phyloP scores from a whole-genome alignment of 1,284 basidiomycete species.

The Rhodotorula mucilaginosa region DNA sequence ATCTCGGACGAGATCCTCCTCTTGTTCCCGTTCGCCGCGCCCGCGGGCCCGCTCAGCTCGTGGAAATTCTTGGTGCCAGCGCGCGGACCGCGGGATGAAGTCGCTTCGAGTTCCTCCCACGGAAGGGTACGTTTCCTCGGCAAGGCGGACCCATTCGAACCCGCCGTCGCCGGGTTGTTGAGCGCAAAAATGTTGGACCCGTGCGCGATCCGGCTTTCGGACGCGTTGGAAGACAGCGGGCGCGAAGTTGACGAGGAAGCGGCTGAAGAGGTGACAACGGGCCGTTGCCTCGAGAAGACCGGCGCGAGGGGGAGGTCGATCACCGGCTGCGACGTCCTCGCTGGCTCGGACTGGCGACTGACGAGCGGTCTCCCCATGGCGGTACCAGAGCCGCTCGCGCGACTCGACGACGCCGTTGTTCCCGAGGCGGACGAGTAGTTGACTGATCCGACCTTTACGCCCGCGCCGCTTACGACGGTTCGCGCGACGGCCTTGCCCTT shows the following conservation, averaged over 20 bases:
- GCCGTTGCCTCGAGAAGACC: constrained; percentile 8
- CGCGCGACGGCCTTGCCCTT: not conserved
- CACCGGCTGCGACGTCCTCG: not conserved
- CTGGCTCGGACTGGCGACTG: not conserved
- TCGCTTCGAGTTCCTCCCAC: constrained; percentile 29
- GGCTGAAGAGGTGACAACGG: not conserved
- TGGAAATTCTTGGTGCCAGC: constrained; percentile 20
- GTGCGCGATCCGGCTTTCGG: not conserved
- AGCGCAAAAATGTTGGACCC: constrained; percentile 3
- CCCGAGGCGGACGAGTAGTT: not conserved
- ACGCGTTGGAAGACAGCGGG: constrained; percentile 7
- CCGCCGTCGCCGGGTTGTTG: constrained; percentile 2
- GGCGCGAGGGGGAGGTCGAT: constrained; percentile 11
- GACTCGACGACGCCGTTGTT: not conserved
- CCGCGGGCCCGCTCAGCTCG: constrained; percentile 13
- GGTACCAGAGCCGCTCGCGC: not conserved
- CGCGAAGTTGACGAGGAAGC: not conserved
- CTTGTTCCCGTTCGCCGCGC: not conserved
- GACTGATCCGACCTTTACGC: not conserved
- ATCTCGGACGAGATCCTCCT: not conserved
- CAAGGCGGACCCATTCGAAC: not conserved
- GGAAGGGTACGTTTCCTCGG: constrained; percentile 33
- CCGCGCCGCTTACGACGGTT: not conserved
- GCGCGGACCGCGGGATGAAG: not conserved
- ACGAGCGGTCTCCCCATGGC: constrained; percentile 2